Evolutionary conservation across 495 filamentous ascomycete genomes (phyloP).

Genomic region (Stereocaulon alpinum): DNA sequence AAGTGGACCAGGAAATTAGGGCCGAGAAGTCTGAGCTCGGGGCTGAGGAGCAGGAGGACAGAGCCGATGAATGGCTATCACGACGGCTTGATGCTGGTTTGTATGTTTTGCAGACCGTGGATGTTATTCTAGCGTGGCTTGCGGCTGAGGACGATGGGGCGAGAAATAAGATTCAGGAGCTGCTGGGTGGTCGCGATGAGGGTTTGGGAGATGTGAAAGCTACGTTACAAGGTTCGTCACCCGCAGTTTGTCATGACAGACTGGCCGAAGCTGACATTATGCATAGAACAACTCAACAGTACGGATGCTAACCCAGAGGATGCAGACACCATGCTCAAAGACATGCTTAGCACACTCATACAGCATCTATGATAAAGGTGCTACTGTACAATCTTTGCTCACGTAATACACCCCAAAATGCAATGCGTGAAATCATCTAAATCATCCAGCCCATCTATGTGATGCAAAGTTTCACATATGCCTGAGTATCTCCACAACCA

Average conservation of each 20-base stretch:
- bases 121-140: slow-evolving; percentile 86
- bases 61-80: slow-evolving; percentile 73
- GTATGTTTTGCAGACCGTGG: slow-evolving; percentile 76
- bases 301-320: slow-evolving; percentile 17
- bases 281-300: slow-evolving; percentile 17
- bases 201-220: slow-evolving; percentile 46
- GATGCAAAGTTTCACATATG: neutral
- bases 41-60: slow-evolving; percentile 49
- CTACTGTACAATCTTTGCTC: neutral
- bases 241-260: neutral
- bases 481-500: neutral
- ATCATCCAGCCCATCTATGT: neutral
- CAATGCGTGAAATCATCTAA: neutral
- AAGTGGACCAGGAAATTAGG: slow-evolving; percentile 58
- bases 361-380: slow-evolving; percentile 9
- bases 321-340: slow-evolving; percentile 15
- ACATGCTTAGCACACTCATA: slow-evolving; percentile 21
- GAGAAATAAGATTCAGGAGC: slow-evolving; percentile 48
- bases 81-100: slow-evolving; percentile 77
- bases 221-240: slow-evolving; percentile 55
- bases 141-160: slow-evolving; percentile 83
- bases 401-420: neutral
- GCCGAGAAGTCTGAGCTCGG: slow-evolving; percentile 39
- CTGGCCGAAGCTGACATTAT: neutral
- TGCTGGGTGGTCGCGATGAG: slow-evolving; percentile 61